These are phyloP conservation scores for Cynanchum wilfordii DNA, from an alignment of 257 asterid genomes.

Conservation along the genomic window DNA sequence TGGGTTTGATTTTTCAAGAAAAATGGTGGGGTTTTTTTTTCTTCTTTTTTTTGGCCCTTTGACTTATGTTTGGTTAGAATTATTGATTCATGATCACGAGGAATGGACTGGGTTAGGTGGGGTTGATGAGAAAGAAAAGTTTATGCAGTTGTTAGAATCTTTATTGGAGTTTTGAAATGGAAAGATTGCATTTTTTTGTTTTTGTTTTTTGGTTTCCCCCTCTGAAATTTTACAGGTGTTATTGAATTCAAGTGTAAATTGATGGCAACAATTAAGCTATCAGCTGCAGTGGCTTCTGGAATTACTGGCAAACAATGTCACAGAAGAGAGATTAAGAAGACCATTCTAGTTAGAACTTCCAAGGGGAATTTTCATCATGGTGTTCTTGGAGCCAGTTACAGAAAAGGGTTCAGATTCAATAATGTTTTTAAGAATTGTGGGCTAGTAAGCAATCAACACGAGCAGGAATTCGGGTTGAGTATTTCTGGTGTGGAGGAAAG, in stretches of 20 bases:
- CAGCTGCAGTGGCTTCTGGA: conserved; percentile 4
- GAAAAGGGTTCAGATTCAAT: conserved; percentile 18
- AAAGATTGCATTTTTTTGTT: neutral
- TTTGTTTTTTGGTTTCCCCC: too few species aligned
- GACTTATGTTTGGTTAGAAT: neutral
- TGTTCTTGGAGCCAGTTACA: conserved; percentile 12
- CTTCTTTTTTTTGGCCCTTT: too few species aligned
- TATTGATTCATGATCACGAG: neutral
- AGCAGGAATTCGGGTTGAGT: conserved; percentile 15
- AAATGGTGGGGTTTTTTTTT: neutral
- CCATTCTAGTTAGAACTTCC: conserved; percentile 3
- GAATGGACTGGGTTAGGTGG: neutral
- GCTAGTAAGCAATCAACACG: conserved; percentile 18
- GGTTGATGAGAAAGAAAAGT: neutral
- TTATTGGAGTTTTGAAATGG: neutral
- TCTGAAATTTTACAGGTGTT: conserved; percentile 1
- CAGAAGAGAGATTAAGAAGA: conserved; percentile 13
- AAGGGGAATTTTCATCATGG: neutral
- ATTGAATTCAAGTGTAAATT: neutral
- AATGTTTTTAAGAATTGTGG: conserved; percentile 27
- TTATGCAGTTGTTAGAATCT: neutral
- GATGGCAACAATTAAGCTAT: conserved; percentile 10
- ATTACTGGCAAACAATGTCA: conserved; percentile 3
- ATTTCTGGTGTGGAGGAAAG: conserved; percentile 20
- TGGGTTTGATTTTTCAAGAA: neutral